These are phyloP conservation scores for Nectriaceae sp. DNA, from an alignment of 2,329 filamentous ascomycete species.

Conservation along the genomic window DNA sequence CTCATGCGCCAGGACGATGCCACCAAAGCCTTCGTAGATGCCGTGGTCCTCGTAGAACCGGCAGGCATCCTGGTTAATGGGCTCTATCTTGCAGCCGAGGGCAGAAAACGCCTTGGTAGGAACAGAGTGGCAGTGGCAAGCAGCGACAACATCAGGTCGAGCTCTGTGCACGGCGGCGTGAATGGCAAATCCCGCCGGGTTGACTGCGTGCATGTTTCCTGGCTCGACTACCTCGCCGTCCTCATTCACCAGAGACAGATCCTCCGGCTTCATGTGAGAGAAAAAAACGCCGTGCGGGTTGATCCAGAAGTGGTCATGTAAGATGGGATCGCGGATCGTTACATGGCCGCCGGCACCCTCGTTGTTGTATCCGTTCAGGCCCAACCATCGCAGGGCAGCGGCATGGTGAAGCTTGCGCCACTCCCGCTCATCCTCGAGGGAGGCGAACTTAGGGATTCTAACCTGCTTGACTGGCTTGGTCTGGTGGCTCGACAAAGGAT, in stretches of 20 bases:
- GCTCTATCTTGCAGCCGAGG: neutral
- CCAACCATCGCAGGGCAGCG: neutral
- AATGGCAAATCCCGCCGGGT: slow-evolving; percentile 5
- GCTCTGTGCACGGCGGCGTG: slow-evolving; percentile 3
- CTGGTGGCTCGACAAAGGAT: too few relatives aligned
- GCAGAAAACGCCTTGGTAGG: slow-evolving; percentile 2
- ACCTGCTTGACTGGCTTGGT: too few relatives aligned
- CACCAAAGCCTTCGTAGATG: neutral
- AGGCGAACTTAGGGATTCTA: neutral
- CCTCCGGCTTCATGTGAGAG: slow-evolving; percentile 4
- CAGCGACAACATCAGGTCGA: slow-evolving; percentile 3
- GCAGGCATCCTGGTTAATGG: neutral
- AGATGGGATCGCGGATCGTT: neutral
- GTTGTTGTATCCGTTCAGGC: neutral
- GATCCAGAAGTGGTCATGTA: neutral
- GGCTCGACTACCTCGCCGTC: slow-evolving; percentile 7
- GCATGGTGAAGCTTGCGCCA: neutral
- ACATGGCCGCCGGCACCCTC: neutral
- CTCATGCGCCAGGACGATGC: neutral
- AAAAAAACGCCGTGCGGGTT: slow-evolving; percentile 1
- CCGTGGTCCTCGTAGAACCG: neutral
- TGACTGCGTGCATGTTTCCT: neutral
- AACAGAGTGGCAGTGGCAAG: slow-evolving; percentile 1
- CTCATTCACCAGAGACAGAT: slow-evolving; percentile 8
- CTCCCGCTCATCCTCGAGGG: neutral